phyloP scores from a whole-genome alignment of 2,329 filamentous ascomycete species.

The Venturia effusa region DNA sequence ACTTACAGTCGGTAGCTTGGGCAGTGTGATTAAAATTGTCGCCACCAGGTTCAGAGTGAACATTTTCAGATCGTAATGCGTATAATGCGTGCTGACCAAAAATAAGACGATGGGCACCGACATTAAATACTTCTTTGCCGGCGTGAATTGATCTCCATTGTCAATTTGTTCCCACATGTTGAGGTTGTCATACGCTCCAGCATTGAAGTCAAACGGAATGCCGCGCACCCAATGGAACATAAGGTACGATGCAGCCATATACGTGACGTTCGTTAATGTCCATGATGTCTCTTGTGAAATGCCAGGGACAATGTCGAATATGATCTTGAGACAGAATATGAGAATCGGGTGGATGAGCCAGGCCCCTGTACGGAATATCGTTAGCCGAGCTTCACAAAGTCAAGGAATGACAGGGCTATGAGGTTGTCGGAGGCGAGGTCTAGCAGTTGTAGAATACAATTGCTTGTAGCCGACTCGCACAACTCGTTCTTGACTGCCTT shows the following conservation, averaged over 20 bases:
- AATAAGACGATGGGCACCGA: slow-evolving; percentile 91
- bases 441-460: background rate
- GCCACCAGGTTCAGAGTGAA: slow-evolving; percentile 96
- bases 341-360: slow-evolving; percentile 96
- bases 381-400: background rate
- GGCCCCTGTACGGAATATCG: slow-evolving; percentile 52
- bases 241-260: slow-evolving; percentile 97
- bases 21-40: slow-evolving; percentile 84
- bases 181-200: slow-evolving; percentile 95
- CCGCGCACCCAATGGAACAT: slow-evolving; percentile 99
- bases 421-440: background rate
- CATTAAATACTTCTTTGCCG: slow-evolving; percentile 95
- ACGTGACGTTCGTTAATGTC: slow-evolving; percentile 97
- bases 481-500: background rate
- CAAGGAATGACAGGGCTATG: background rate
- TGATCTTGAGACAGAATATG: slow-evolving; percentile 83
- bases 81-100: slow-evolving; percentile 95
- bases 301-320: slow-evolving; percentile 93
- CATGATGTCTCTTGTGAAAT: slow-evolving; percentile 97
- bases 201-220: slow-evolving; percentile 97
- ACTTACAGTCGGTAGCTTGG: slow-evolving; percentile 89
- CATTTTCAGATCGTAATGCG: slow-evolving; percentile 92
- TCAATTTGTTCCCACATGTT: slow-evolving; percentile 99
- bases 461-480: background rate
- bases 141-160: slow-evolving; percentile 96